A percentile compares a stretch with the other conserved stretches of the same genome.
Evolutionary conservation across 1,139 yeast species (phyloP).

Genomic region (Candida sp.): DNA sequence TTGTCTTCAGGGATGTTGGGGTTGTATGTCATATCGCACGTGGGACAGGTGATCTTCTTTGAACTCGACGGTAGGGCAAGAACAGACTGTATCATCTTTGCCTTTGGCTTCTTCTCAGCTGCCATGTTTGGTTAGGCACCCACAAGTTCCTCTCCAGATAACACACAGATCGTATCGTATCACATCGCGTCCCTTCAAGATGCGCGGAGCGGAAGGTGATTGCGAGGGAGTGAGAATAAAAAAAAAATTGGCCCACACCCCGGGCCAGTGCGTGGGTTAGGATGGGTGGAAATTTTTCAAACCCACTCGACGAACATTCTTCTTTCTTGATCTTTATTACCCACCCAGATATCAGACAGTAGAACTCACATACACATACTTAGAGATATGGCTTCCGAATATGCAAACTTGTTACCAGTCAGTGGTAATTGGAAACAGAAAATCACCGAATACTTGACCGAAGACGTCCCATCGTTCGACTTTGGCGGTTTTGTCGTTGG

Average conservation of each 20-base stretch:
- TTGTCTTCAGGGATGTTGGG: constrained; percentile 48
- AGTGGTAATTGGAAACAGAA: constrained; percentile 82
- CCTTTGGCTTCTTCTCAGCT: not conserved
- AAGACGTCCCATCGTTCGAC: constrained; percentile 94
- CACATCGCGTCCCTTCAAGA: not conserved
- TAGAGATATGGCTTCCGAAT: constrained; percentile 23
- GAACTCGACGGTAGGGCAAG: constrained; percentile 14
- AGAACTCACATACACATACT: not conserved
- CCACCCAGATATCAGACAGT: not conserved
- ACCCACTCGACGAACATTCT: not conserved
- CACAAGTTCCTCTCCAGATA: not conserved
- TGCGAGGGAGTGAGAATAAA: not conserved
- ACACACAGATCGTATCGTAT: not conserved
- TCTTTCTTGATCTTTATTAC: not conserved
- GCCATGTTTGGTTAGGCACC: not conserved
- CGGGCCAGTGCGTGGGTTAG: too few species aligned
- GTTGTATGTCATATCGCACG: constrained; percentile 66
- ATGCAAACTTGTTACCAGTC: constrained; percentile 68
- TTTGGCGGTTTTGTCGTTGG: constrained; percentile 98
- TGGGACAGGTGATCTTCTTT: constrained; percentile 42
- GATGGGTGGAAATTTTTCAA: not conserved
- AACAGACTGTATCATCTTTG: constrained; percentile 18
- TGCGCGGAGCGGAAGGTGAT: not conserved
- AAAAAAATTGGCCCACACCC: not conserved
- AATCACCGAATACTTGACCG: constrained; percentile 75